phyloP scores from a whole-genome alignment of 1,284 basidiomycete genomes.

The Leccinum griseonigrum region DNA sequence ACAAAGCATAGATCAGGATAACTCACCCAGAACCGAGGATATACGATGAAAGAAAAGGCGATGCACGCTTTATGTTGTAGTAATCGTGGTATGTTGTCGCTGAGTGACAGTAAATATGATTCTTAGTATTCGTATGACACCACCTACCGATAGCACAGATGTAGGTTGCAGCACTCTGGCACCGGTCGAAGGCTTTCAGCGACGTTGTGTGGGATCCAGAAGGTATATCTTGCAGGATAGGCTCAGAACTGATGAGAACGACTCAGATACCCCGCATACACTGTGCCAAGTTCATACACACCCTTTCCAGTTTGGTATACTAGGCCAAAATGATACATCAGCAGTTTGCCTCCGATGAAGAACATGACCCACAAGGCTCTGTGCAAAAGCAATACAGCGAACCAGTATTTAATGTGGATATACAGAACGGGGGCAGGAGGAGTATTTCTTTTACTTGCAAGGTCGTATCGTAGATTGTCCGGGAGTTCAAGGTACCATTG shows the following conservation, averaged over 20 bases:
- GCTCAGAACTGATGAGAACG: constrained; percentile 37
- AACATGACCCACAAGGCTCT: constrained; percentile 69
- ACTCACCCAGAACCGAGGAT: constrained; percentile 74
- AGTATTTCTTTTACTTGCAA: constrained; percentile 46
- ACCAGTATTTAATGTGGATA: constrained; percentile 79
- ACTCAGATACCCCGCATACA: neutral
- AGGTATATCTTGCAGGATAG: constrained; percentile 41
- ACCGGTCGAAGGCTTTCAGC: constrained; percentile 72
- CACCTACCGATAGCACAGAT: constrained; percentile 64
- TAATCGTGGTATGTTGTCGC: constrained; percentile 58
- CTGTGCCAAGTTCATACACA: constrained; percentile 39
- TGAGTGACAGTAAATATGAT: constrained; percentile 28
- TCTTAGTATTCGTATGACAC: neutral
- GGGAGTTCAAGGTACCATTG: constrained; percentile 77
- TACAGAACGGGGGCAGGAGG: constrained; percentile 68
- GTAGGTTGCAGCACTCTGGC: constrained; percentile 73
- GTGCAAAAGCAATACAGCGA: constrained; percentile 72
- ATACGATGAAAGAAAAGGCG: constrained; percentile 73
- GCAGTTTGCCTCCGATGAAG: neutral
- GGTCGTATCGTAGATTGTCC: constrained; percentile 59
- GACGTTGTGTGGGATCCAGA: constrained; percentile 32
- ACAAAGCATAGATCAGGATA: neutral
- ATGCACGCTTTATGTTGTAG: constrained; percentile 60
- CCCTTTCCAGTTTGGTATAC: constrained; percentile 70
- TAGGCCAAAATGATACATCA: constrained; percentile 26